Percentiles rank a stretch among this genome's conserved stretches.
These are phyloP conservation scores for Phialemonium atrogriseum DNA, from an alignment of 2,329 filamentous ascomycete genomes.

Conservation along the genomic window DNA sequence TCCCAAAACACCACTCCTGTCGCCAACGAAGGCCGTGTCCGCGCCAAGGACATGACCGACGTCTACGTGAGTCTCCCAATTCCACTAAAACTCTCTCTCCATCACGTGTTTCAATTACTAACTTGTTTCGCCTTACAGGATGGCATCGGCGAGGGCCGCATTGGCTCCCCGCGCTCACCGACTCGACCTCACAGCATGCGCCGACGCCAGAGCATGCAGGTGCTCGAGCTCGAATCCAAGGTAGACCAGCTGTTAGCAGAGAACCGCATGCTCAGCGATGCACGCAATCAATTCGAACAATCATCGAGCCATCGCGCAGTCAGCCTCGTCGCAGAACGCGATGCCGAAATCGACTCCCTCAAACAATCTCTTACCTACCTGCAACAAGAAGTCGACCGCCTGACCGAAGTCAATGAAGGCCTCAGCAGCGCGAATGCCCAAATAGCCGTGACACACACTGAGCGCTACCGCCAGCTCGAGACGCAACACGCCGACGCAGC, in stretches of 20 bases:
- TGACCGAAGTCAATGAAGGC: constrained; percentile 76
- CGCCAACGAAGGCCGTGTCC: constrained; percentile 80
- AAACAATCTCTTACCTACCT: constrained; percentile 71
- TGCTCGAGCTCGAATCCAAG: constrained; percentile 79
- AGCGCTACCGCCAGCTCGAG: constrained; percentile 61
- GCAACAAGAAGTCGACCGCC: constrained; percentile 70
- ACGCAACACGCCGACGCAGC: constrained; percentile 56
- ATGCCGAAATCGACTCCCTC: constrained; percentile 78
- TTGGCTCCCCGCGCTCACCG: constrained; percentile 82
- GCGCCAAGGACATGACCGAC: constrained; percentile 80
- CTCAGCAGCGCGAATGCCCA: constrained; percentile 70
- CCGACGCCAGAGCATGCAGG: constrained; percentile 94
- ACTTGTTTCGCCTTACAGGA: constrained; percentile 49
- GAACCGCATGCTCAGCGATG: constrained; percentile 70
- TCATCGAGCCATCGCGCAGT: constrained; percentile 57
- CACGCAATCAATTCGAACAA: constrained; percentile 61
- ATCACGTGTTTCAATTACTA: constrained; percentile 8
- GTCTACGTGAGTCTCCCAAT: constrained; percentile 75
- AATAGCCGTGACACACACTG: constrained; percentile 66
- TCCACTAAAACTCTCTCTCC: too few species aligned
- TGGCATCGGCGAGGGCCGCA: constrained; percentile 82
- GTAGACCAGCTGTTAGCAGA: constrained; percentile 81
- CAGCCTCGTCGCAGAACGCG: constrained; percentile 67
- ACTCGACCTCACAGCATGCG: constrained; percentile 93
- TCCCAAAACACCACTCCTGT: constrained; percentile 50